These are phyloP conservation scores for Lophiostoma macrostomum DNA, from an alignment of 495 filamentous ascomycete species.

Conservation along the genomic window DNA sequence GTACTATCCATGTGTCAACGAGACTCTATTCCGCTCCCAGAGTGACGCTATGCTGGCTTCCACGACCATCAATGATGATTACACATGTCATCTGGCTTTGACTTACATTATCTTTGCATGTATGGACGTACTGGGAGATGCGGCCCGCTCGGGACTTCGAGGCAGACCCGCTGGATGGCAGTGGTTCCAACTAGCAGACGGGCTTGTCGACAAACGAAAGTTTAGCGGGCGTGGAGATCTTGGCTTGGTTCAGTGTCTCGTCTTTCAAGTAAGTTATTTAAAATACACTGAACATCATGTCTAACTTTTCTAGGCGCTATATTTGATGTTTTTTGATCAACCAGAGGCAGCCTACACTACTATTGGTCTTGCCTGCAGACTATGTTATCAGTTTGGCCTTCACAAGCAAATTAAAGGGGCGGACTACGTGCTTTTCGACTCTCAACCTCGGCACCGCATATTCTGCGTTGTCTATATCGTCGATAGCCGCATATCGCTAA, in stretches of 20 bases:
- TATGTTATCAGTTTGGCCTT: constrained; percentile 27
- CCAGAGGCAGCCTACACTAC: constrained; percentile 28
- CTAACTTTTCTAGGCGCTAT: constrained; percentile 13
- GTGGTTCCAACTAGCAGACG: constrained; percentile 25
- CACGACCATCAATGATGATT: background rate
- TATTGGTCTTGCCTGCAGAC: constrained; percentile 23
- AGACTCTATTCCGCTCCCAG: constrained; percentile 17
- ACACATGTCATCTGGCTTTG: constrained; percentile 18
- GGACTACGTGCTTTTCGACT: constrained; percentile 3
- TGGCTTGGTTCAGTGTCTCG: constrained; percentile 21
- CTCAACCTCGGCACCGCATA: constrained; percentile 27
- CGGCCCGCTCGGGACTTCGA: background rate
- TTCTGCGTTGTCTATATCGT: constrained; percentile 25
- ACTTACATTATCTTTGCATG: constrained; percentile 28
- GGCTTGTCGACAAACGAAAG: constrained; percentile 17
- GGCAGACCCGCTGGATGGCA: constrained; percentile 22
- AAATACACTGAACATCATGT: background rate
- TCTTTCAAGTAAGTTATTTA: constrained; percentile 10
- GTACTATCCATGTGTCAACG: constrained; percentile 20
- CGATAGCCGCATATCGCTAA: constrained; percentile 28
- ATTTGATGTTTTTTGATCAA: constrained; percentile 18
- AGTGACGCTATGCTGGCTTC: constrained; percentile 18
- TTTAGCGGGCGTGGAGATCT: constrained; percentile 21
- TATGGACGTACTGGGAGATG: constrained; percentile 6
- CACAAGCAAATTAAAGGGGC: constrained; percentile 22